Conservation (phyloP, 768 basidiomycete species). For the Hydnum rufescens region DNA sequence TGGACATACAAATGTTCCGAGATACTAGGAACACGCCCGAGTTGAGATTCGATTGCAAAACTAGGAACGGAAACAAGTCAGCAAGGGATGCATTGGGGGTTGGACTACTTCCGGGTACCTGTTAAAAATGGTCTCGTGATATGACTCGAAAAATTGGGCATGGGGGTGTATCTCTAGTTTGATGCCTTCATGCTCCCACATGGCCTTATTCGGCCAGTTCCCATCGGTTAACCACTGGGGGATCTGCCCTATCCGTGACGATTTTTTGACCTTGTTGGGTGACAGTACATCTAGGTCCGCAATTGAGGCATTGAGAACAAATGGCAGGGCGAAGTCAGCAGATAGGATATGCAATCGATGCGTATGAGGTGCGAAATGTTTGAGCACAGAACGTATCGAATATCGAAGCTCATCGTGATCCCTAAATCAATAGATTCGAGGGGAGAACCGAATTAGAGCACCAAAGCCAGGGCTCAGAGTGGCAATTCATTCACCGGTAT, state of each 20-base stretch:
- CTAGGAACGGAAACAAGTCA: neutral
- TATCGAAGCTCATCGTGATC: constrained; percentile 16
- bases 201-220: neutral
- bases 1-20: constrained; percentile 9
- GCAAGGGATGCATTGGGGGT: neutral
- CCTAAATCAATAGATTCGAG: too few relatives aligned
- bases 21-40: constrained; percentile 8
- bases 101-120: constrained; percentile 6
- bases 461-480: too few relatives aligned
- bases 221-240: constrained; percentile 13
- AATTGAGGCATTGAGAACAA: neutral
- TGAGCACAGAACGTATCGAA: constrained; percentile 13
- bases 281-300: neutral
- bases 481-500: too few relatives aligned
- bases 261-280: neutral
- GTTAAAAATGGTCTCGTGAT: constrained; percentile 12
- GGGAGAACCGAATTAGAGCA: too few relatives aligned
- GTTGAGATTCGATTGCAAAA: constrained; percentile 12
- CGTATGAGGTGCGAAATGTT: constrained; percentile 5
- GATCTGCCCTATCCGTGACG: constrained; percentile 10
- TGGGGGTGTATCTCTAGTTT: neutral
- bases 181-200: neutral
- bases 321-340: constrained; percentile 8
- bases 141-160: constrained; percentile 6
- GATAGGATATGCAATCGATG: constrained; percentile 12